Base-by-base conservation (phyloP, 768 basidiomycete species). In the Phylloporus sp. region DNA sequence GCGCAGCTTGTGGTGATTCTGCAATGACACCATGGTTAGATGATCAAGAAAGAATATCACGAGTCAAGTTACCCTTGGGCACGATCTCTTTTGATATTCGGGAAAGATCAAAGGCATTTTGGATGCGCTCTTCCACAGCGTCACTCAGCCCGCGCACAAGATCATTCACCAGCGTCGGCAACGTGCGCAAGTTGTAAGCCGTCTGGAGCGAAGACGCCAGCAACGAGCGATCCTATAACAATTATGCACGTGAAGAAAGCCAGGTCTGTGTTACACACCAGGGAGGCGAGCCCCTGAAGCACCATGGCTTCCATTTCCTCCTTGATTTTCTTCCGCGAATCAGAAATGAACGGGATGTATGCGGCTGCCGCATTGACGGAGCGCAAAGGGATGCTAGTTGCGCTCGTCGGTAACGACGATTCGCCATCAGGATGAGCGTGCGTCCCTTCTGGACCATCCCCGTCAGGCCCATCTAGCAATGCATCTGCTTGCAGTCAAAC, bases 191-290 rank as follows among this genome's bases (percentile, higher is more conserved):
- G 62, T 97, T 99, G 67, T 91, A 88, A 5, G 95, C 93, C 2
- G 92, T 97, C 72, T 98, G 96, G 11, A 99, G 75, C 0, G 95
- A 91, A 1, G 91, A 93, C 0, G 94, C 91, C 1, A 99, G 76
- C 15, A 95, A 68, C 2, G 91, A 81, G 68, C 90, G 92, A 59
- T 98, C 88, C 93, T 96, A 20, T 53, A 31, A 45, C 15, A 17
- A 17, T 11, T 4, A 35, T 10, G 13, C 1, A 6, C 1, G 27
- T n/a, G n/a, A 23, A 31, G 7, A 31, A n/a, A 14, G 9, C 31
- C 17, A 10, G 21, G 34, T 10, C 23, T 35, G 34, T 15, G 41
- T 13, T 11, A 72, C 83, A 44, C 53, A 94, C 95, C 48, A 92
- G 66, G 15, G 82, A 81, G 1, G 77, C 73, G 3, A 98, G 71